phyloP scores from a whole-genome alignment of 345 rosid species.

The Linum tenue region DNA sequence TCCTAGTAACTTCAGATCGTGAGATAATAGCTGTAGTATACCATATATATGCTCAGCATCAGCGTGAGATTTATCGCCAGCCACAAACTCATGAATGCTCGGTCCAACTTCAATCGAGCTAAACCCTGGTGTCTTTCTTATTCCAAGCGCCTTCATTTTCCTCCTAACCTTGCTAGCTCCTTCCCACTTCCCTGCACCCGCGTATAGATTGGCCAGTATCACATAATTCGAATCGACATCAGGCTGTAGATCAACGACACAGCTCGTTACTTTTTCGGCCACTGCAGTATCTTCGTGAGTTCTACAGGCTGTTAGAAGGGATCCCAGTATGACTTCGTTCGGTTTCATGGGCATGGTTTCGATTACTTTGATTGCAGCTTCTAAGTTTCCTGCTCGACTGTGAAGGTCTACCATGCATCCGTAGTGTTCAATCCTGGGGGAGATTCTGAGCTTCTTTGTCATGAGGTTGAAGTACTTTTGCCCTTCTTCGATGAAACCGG shows the following conservation, averaged over 20 bases:
- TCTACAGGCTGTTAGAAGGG: conserved; percentile 67
- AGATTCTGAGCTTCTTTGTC: conserved; percentile 37
- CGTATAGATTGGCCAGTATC: conserved; percentile 61
- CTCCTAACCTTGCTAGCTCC: conserved; percentile 59
- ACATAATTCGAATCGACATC: conserved; percentile 53
- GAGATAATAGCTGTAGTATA: conserved; percentile 40
- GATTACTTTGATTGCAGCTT: conserved; percentile 49
- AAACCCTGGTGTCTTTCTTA: conserved; percentile 62
- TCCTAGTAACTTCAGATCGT: conserved; percentile 28
- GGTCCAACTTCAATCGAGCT: conserved; percentile 60
- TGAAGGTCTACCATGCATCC: conserved; percentile 84
- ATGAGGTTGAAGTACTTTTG: conserved; percentile 40
- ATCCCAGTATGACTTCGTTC: conserved; percentile 64
- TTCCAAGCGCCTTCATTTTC: conserved; percentile 57
- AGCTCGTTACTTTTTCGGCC: conserved; percentile 46
- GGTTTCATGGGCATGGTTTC: conserved; percentile 70
- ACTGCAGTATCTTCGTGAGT: conserved; percentile 36
- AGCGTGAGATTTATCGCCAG: conserved; percentile 47
- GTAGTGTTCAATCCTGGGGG: conserved; percentile 69
- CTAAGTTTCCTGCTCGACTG: conserved; percentile 71
- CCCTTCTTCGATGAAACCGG: conserved; percentile 55
- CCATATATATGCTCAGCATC: conserved; percentile 33
- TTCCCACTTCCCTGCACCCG: conserved; percentile 65
- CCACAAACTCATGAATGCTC: conserved; percentile 53
- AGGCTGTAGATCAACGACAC: conserved; percentile 38